phyloP scores from a whole-genome alignment of 352 stramenopile species.

The Phytopythium delawarense region DNA sequence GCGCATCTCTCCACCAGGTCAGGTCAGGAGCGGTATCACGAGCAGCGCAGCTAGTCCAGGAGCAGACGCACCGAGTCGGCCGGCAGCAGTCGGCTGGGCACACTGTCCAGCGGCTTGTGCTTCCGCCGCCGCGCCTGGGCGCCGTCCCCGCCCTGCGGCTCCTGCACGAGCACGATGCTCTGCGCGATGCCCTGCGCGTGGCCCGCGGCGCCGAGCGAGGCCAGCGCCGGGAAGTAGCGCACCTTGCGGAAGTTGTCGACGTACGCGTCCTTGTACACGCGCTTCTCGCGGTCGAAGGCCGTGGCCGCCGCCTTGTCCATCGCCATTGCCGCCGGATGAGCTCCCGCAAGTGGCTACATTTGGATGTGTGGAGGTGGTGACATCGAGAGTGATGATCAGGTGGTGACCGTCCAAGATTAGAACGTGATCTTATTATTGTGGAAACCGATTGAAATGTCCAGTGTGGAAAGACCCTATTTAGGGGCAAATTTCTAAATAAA shows the following conservation, averaged over 20 bases:
- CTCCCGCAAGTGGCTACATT: background rate
- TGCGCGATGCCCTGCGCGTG: conserved; percentile 25
- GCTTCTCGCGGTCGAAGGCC: conserved; percentile 69
- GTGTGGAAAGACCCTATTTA: too few species aligned
- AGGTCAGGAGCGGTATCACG: too few species aligned
- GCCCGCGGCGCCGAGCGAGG: conserved; percentile 37
- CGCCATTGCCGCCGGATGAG: conserved; percentile 9
- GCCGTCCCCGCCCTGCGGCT: conserved; percentile 13
- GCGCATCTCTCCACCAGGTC: background rate
- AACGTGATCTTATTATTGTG: background rate
- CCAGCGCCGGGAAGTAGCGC: conserved; percentile 70
- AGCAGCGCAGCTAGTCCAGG: background rate
- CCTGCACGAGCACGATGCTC: conserved; percentile 69
- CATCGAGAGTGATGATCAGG: background rate
- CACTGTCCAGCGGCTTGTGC: conserved; percentile 18
- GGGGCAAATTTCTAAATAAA: too few species aligned
- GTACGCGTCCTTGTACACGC: conserved; percentile 73
- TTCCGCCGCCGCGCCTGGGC: conserved; percentile 12
- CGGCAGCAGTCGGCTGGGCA: conserved; percentile 47
- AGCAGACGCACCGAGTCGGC: conserved; percentile 35
- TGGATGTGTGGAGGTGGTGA: background rate
- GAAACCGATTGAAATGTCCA: too few species aligned
- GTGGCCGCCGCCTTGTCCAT: conserved; percentile 48
- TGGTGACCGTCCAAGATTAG: conserved; percentile 3
- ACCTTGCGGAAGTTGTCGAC: conserved; percentile 67